These are phyloP conservation scores for Elaeis oleifera DNA, from an alignment of 202 grass and related monocot species.

Conservation along the genomic window DNA sequence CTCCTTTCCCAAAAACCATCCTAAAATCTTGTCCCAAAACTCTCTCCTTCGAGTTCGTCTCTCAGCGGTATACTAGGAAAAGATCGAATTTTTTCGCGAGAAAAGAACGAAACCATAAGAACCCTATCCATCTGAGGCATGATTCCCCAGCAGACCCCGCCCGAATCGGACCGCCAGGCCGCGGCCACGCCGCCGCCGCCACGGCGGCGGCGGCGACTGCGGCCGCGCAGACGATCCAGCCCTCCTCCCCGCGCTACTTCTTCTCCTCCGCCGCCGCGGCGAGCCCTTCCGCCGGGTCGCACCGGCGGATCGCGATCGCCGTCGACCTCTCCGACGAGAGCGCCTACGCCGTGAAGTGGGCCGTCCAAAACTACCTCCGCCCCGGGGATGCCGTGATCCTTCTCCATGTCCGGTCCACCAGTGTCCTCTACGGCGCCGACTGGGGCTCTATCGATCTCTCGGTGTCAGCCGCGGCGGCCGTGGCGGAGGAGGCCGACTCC, in stretches of 20 bases:
- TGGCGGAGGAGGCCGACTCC: conserved; percentile 5
- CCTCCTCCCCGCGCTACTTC: conserved; percentile 65
- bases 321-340: conserved; percentile 83
- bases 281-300: conserved; percentile 28
- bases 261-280: conserved; percentile 50
- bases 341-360: conserved; percentile 62
- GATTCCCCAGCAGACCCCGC: conserved; percentile 35
- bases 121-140: neutral
- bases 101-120: conserved; percentile 15
- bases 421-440: conserved; percentile 64
- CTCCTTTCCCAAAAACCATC: too few species aligned
- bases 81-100: neutral
- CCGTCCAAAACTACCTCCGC: conserved; percentile 86
- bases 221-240: conserved; percentile 39
- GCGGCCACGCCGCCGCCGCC: conserved; percentile 37
- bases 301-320: conserved; percentile 83
- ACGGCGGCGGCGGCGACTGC: neutral
- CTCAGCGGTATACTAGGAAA: neutral
- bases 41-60: too few species aligned
- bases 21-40: too few species aligned
- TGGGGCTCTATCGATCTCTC: conserved; percentile 69
- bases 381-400: conserved; percentile 70
- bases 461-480: conserved; percentile 18
- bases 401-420: conserved; percentile 63
- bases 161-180: conserved; percentile 36